phyloP scores from a whole-genome alignment of 352 stramenopile species.

The Thalassiosira hispida region DNA sequence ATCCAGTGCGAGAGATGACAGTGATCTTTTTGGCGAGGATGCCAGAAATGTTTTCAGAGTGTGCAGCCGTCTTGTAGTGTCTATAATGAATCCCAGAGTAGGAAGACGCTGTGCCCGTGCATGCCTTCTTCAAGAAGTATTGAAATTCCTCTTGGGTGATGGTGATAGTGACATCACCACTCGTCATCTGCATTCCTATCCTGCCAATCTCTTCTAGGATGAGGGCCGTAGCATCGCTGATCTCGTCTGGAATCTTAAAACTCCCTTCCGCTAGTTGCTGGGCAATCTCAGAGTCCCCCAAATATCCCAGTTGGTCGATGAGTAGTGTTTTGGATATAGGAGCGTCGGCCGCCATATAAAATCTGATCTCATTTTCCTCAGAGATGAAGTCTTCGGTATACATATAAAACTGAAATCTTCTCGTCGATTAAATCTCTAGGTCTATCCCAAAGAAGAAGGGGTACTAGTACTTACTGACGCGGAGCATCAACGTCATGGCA shows the following conservation, averaged over 20 bases:
- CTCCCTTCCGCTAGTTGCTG: not conserved
- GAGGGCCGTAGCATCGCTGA: not conserved
- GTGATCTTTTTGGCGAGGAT: conserved; percentile 13
- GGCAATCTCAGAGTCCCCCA: no score
- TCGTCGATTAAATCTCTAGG: no score
- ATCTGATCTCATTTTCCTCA: no score
- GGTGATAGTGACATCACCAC: not conserved
- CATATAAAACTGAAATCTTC: no score
- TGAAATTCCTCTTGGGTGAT: conserved; percentile 6
- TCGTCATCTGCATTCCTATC: not conserved
- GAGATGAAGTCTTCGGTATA: no score
- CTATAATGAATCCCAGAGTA: conserved; percentile 19
- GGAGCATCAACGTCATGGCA: no score
- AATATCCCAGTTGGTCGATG: no score
- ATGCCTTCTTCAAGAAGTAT: not conserved
- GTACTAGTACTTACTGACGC: no score
- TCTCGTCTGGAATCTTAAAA: not conserved
- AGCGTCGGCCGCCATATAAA: no score
- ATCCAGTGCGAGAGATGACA: conserved; percentile 1
- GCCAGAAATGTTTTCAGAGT: not conserved
- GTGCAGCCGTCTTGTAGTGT: conserved; percentile 14
- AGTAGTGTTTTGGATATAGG: no score
- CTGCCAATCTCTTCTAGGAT: conserved; percentile 3
- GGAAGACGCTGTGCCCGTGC: conserved; percentile 3
- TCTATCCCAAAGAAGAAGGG: no score